Conservation (phyloP, 805 yeast genomes). For the Candida maltosa region DNA sequence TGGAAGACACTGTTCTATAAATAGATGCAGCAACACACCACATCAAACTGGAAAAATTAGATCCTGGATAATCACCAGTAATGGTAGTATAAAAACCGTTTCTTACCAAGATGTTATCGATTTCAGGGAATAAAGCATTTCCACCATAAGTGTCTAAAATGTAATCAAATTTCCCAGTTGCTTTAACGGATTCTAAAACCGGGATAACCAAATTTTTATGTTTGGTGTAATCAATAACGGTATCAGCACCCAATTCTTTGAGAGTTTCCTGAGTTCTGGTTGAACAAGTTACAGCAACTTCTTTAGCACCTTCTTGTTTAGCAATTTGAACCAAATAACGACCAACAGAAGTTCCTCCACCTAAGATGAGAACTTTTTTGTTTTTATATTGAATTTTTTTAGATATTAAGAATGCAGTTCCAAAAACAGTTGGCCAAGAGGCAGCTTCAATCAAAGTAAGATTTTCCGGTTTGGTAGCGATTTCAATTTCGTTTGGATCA, state of each 20-base stretch:
- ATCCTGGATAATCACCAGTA: conserved; percentile 47
- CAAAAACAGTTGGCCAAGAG: conserved; percentile 59
- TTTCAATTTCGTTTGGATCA: conserved; percentile 20
- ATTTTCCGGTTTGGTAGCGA: conserved; percentile 37
- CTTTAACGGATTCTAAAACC: conserved; percentile 30
- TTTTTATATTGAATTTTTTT: conserved; percentile 31
- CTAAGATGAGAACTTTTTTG: conserved; percentile 58
- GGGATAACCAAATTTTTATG: conserved; percentile 29
- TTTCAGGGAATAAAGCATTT: conserved; percentile 42
- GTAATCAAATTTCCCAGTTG: conserved; percentile 47
- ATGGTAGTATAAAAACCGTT: conserved; percentile 51
- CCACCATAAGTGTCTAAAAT: conserved; percentile 68
- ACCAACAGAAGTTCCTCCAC: conserved; percentile 76
- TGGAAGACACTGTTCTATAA: background rate
- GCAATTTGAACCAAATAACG: conserved; percentile 52
- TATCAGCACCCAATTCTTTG: conserved; percentile 53
- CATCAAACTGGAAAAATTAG: background rate
- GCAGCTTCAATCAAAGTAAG: conserved; percentile 57
- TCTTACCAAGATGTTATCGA: conserved; percentile 41
- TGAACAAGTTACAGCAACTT: conserved; percentile 58
- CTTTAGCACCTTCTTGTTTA: conserved; percentile 39
- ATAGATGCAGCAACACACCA: background rate
- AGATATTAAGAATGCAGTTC: conserved; percentile 53
- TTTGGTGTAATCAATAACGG: conserved; percentile 53
- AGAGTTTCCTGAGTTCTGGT: conserved; percentile 44